Evolutionary conservation across 2,329 filamentous ascomycete species (phyloP), one percentile per base, ranked within the genome.

Genomic region (Mollisia scopiformis): DNA sequence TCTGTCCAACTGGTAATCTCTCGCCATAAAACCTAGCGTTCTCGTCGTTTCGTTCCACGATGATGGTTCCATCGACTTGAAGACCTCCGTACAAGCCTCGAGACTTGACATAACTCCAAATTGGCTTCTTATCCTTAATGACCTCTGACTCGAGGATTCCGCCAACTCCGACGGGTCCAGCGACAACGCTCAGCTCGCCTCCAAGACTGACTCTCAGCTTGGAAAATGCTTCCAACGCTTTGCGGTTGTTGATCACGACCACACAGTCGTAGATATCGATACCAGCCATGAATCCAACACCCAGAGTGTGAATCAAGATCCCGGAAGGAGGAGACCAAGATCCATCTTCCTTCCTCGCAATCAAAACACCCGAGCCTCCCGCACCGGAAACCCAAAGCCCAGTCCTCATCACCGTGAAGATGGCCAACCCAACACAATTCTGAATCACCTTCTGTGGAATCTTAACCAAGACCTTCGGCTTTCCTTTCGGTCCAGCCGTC

Each of bases 261-360:
- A 97, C 90, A 71, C 93, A 97, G 74, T 98, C 94, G 79, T 97
- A 98, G 41, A 97, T 92, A 72, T 98, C 94, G 49, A 97, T 90
- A 1, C 93, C 94, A 4, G 93, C 88, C 61, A 96, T 84, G 72
- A 97, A 97, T 25, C 93, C 94, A 27, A 97, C 83, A 1, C 90
- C 92, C 1, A 92, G 87, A 0, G 94, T 97, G 72, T 98, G 93
- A 51, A 97, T 83, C 78, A 97, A 84, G 66, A 98, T 92, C 50
- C 91, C 93, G 0, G 92, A 95, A 0, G 94, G 94, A 5, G 93
- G 91, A 64, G 92, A 95, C 93, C 93, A 97, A 64, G 87, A 88
- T 11, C 93, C 93, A 67, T 96, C 93, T 39, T 89, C 88, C 82
- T 67, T 70, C 91, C 92, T 86, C 21, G 89, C 93, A 61, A 97